Percentiles rank a stretch among this genome's conserved stretches.
Conservation (phyloP, 306 rosid genomes). For the Adenanthera pavonina region DNA sequence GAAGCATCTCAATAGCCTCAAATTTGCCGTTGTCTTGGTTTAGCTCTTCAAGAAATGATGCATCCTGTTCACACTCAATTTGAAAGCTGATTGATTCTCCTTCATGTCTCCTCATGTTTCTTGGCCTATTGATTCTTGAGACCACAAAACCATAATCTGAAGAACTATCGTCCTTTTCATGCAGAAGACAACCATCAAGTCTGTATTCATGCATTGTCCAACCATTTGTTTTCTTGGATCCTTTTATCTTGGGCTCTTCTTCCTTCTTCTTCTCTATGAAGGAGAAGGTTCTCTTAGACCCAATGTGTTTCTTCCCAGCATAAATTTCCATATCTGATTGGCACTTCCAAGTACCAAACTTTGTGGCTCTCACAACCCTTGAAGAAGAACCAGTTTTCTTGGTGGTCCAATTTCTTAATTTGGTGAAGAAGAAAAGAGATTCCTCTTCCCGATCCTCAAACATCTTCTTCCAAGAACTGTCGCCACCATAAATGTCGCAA, state of each 20-base stretch:
- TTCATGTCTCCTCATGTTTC: neutral
- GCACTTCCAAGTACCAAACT: conserved; percentile 9
- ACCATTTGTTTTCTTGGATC: neutral
- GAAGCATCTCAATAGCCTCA: neutral
- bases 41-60: neutral
- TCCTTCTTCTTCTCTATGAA: neutral
- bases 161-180: neutral
- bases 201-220: conserved; percentile 11
- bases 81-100: neutral
- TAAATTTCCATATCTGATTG: neutral
- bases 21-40: neutral
- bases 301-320: neutral
- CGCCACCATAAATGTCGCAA: conserved; percentile 1
- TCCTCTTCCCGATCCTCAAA: conserved; percentile 2
- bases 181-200: neutral
- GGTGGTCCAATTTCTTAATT: neutral
- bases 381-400: neutral
- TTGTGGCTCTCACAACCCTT: neutral
- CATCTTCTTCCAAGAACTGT: neutral
- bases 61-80: neutral
- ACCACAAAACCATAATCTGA: neutral
- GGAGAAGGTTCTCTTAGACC: neutral
- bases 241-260: neutral
- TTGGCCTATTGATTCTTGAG: neutral
- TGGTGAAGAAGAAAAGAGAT: neutral